phyloP scores from a whole-genome alignment of 192 early-diverging fungal species.

The Kappamyces sp. region DNA sequence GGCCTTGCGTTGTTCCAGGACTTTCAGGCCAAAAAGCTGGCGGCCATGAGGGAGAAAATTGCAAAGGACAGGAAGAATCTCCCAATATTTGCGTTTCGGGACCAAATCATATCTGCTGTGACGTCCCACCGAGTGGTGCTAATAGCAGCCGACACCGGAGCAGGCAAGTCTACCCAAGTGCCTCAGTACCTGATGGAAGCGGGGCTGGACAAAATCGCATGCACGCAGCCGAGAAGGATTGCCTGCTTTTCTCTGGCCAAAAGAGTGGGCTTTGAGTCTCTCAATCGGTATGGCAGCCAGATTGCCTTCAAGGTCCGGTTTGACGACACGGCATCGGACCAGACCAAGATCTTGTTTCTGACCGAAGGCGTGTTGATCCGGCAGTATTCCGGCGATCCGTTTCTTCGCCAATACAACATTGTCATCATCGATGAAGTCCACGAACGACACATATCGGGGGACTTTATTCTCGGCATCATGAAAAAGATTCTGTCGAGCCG shows the following conservation, averaged over 20 bases:
- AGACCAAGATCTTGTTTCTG: constrained; percentile 64
- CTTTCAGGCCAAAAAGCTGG: constrained; percentile 39
- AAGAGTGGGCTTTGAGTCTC: constrained; percentile 42
- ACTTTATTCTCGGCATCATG: constrained; percentile 34
- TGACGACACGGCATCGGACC: constrained; percentile 46
- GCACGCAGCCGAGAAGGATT: constrained; percentile 83
- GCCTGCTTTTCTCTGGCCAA: constrained; percentile 60
- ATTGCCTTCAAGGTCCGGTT: constrained; percentile 64
- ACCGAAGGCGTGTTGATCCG: constrained; percentile 69
- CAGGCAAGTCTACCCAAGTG: constrained; percentile 66
- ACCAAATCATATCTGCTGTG: constrained; percentile 54
- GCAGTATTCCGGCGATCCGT: constrained; percentile 59
- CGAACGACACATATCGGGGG: constrained; percentile 32
- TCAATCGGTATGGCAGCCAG: constrained; percentile 59
- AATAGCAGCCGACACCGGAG: constrained; percentile 67
- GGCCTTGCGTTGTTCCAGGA: constrained; percentile 47
- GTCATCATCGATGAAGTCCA: constrained; percentile 75
- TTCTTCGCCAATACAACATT: constrained; percentile 57
- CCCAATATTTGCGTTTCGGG: constrained; percentile 57
- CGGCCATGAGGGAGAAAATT: constrained; percentile 33
- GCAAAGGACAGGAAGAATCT: constrained; percentile 48
- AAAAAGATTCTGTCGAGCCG: constrained; percentile 22
- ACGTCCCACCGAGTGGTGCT: constrained; percentile 52
- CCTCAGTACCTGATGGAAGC: constrained; percentile 77
- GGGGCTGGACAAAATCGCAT: constrained; percentile 65